Base-by-base conservation (phyloP, 2,329 filamentous ascomycete species). In the Ceratocystiopsis brevicomis region DNA sequence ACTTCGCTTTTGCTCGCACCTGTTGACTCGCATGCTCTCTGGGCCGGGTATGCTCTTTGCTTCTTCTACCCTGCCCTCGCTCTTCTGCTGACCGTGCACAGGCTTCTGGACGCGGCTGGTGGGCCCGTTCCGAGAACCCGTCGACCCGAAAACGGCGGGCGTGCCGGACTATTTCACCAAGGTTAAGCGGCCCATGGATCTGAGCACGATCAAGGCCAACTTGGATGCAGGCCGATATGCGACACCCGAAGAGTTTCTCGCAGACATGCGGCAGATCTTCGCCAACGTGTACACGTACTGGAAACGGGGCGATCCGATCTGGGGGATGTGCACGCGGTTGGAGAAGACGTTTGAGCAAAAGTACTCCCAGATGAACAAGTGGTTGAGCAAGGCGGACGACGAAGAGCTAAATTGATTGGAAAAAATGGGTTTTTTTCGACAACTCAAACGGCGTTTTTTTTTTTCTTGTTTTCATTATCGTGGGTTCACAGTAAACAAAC, bases 71-170 rank as follows among this genome's bases (percentile, higher is more conserved):
- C 61, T 54, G 56, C 50, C 19, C 54, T 55, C 50, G 19, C 41
- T 17, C 17, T 15, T 25, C 21, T 12, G 35, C 34, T 36, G 21
- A 36, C 37, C 16, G 2, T 16, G 14, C 1, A 16, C 42, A 30
- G 73, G 74, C 8, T 78, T 74, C 54, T 78, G 74, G 74, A 78
- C 74, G 0, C 69, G 73, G n/a, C 63, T 77, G 0, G 73, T 78
- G 3, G 71, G 71, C 0, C 71, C 72, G 0, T 78, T 78, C 56
- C 67, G 66, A 38, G 66, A 76, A 19, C 67, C 73, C 0, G 73
- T 78, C 8, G 65, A 73, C 45, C 73, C 73, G 0, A 53, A 46
- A 15, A 34, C 58, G 35, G 71, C 78, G 49, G 68, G 67, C 16
- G 69, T 76, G 2, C 73, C 72, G 2, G 72, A 77, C 53, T 78